A percentile compares a stretch with the other conserved stretches of the same genome.
Conservation (phyloP, 768 basidiomycete species). For the Daedaleopsis nitida region DNA sequence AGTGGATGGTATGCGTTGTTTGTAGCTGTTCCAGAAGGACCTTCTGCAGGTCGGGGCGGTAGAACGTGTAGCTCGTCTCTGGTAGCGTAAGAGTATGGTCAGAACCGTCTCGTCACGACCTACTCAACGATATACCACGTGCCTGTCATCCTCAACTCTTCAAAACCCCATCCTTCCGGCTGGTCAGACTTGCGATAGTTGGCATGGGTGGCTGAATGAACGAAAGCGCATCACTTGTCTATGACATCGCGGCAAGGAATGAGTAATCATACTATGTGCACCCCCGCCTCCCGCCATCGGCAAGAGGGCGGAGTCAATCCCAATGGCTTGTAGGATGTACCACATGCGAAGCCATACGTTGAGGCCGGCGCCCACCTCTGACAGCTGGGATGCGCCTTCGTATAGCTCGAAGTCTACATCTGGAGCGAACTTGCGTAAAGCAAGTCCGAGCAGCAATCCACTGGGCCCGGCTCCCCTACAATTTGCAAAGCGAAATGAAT, state of each 20-base stretch:
- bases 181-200: slow-evolving; percentile 13
- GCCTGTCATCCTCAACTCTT: neutral
- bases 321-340: slow-evolving; percentile 12
- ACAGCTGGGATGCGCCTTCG: slow-evolving; percentile 20
- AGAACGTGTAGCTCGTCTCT: slow-evolving; percentile 9
- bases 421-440: slow-evolving; percentile 12
- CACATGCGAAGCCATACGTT: slow-evolving; percentile 17
- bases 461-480: slow-evolving; percentile 22
- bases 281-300: neutral
- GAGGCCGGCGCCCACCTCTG: slow-evolving; percentile 25
- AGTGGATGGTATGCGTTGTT: slow-evolving; percentile 11
- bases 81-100: neutral
- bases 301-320: slow-evolving; percentile 3
- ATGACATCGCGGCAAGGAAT: neutral
- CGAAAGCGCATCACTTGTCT: no score
- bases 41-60: slow-evolving; percentile 22
- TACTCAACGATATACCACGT: neutral
- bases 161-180: neutral
- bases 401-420: slow-evolving; percentile 24
- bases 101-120: neutral
- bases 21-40: slow-evolving; percentile 19
- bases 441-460: slow-evolving; percentile 21
- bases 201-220: neutral
- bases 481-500: no score
- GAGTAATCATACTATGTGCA: neutral